Conservation (phyloP, 805 yeast species). For the Kuraishia borneana region DNA sequence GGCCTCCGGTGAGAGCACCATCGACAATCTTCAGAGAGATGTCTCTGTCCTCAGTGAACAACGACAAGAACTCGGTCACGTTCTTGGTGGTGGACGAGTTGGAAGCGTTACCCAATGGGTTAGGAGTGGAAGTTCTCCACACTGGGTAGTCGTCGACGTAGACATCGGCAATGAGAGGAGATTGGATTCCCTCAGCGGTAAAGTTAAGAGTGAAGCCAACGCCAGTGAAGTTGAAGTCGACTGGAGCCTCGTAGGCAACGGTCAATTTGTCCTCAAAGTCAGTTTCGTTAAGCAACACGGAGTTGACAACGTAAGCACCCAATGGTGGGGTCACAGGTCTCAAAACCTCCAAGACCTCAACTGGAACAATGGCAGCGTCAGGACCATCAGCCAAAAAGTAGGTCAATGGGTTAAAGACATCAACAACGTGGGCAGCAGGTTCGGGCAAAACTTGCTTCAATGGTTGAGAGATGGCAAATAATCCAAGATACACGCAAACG, state of each 20-base stretch:
- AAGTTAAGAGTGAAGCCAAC: constrained; percentile 17
- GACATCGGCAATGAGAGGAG: constrained; percentile 14
- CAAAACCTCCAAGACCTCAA: constrained; percentile 9
- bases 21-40: constrained; percentile 13
- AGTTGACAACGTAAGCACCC: constrained; percentile 3
- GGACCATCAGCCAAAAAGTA: constrained; percentile 2
- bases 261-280: constrained; percentile 1
- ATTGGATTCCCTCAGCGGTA: constrained; percentile 11
- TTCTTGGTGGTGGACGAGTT: constrained; percentile 14
- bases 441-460: constrained; percentile 1
- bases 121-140: constrained; percentile 20
- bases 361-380: constrained; percentile 4
- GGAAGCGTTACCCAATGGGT: constrained; percentile 10
- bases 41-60: constrained; percentile 8
- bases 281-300: constrained; percentile 6
- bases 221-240: constrained; percentile 14
- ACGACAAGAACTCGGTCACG: constrained; percentile 14
- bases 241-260: constrained; percentile 5
- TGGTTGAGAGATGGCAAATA: constrained; percentile 1
- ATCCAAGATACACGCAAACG: background rate
- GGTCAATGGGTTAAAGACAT: constrained; percentile 1
- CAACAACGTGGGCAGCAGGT: background rate
- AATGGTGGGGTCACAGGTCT: constrained; percentile 5
- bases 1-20: constrained; percentile 10
- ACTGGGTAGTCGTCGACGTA: constrained; percentile 14